Evolutionary conservation across 306 rosid genomes (phyloP).

Genomic region (Prunus campanulata): DNA sequence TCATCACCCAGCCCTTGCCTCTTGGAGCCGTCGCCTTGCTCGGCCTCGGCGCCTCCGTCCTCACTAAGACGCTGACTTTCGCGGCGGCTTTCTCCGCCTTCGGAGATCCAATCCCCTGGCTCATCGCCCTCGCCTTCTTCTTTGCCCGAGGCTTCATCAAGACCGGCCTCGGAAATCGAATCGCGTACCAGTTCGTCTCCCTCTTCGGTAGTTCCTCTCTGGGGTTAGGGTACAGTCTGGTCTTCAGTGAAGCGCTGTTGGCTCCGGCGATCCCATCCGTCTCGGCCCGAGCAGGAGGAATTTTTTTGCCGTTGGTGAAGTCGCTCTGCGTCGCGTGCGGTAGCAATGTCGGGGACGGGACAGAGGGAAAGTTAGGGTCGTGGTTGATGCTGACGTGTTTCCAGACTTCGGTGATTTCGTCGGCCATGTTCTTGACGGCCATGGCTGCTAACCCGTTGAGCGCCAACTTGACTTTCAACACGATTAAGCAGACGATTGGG

Average conservation of each 20-base stretch:
- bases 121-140: constrained; percentile 91
- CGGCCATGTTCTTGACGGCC: constrained; percentile 93
- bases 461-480: constrained; percentile 63
- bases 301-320: constrained; percentile 86
- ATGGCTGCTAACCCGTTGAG: constrained; percentile 98
- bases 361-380: constrained; percentile 71
- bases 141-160: constrained; percentile 93
- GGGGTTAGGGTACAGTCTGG: constrained; percentile 92
- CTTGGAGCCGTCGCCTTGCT: constrained; percentile 89
- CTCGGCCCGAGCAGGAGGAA: constrained; percentile 93
- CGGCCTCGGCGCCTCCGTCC: constrained; percentile 84
- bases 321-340: constrained; percentile 92
- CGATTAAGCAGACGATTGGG: constrained; percentile 85
- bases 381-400: constrained; percentile 99
- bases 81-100: constrained; percentile 91
- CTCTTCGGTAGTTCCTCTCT: constrained; percentile 90
- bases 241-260: constrained; percentile 85
- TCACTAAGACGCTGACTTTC: constrained; percentile 83
- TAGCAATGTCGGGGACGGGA: constrained; percentile 91
- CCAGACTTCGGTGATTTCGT: constrained; percentile 91
- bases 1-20: constrained; percentile 88
- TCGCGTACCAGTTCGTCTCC: constrained; percentile 85
- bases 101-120: constrained; percentile 97
- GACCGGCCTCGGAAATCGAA: constrained; percentile 91
- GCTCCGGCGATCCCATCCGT: constrained; percentile 98